Conservation (phyloP, 208 protist genomes). For the Trypanosoma lewisi region DNA sequence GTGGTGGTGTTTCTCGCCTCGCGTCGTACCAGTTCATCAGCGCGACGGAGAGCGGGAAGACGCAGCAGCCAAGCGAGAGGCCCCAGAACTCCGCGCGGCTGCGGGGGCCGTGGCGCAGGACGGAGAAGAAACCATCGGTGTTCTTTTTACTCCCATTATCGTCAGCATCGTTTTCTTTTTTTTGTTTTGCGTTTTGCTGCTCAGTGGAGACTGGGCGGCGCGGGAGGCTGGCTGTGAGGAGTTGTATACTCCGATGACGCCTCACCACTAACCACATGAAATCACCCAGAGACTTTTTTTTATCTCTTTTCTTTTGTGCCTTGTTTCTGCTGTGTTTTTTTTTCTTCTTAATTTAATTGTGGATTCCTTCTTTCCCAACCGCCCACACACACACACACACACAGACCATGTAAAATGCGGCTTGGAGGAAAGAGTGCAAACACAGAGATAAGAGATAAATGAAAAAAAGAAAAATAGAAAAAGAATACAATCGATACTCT, state of each 20-base stretch:
- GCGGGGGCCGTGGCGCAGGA: slow-evolving; percentile 33
- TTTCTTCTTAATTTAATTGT: no score
- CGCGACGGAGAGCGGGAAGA: slow-evolving; percentile 52
- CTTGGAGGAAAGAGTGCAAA: background rate
- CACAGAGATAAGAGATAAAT: background rate
- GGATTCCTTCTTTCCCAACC: no score
- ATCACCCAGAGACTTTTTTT: background rate
- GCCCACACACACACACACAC: no score
- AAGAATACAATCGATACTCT: no score
- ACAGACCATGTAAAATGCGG: background rate
- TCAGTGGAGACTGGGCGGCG: background rate
- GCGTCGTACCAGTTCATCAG: slow-evolving; percentile 58
- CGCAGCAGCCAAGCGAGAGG: slow-evolving; percentile 43
- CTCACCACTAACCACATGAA: slow-evolving; percentile 8
- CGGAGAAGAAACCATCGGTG: slow-evolving; percentile 12
- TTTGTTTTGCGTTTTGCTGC: background rate
- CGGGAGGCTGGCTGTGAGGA: background rate
- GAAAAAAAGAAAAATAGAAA: background rate
- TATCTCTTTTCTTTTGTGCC: background rate
- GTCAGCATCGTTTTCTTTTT: background rate
- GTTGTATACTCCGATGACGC: background rate
- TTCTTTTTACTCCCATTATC: background rate
- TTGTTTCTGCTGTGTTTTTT: background rate
- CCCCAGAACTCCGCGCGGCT: slow-evolving; percentile 65
- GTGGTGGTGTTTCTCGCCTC: slow-evolving; percentile 10